Evolutionary conservation across 2,329 filamentous ascomycete genomes (phyloP).

Genomic region (Claviceps spartinae): DNA sequence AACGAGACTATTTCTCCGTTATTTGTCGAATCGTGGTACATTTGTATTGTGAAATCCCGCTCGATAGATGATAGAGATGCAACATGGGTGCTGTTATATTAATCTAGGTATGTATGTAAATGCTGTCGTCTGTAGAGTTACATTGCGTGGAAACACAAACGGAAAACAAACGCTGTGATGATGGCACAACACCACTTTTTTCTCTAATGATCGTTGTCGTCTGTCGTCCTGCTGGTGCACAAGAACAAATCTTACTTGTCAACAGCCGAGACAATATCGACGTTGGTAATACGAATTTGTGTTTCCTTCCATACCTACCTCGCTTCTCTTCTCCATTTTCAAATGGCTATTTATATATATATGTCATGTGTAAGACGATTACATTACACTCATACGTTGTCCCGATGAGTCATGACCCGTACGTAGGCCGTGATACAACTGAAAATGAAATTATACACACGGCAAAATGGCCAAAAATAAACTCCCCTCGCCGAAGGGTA

Average conservation of each 20-base stretch:
- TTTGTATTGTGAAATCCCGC: background rate
- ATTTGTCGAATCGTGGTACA: background rate
- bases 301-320: background rate
- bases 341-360: background rate
- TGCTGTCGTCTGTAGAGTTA: background rate
- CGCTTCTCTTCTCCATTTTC: background rate
- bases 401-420: background rate
- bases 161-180: background rate
- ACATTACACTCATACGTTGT: background rate
- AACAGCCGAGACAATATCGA: conserved; percentile 1
- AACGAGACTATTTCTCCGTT: background rate
- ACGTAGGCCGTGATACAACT: too few species aligned
- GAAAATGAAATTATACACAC: too few species aligned
- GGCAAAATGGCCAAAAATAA: too few species aligned
- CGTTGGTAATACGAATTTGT: background rate
- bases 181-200: background rate
- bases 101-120: background rate
- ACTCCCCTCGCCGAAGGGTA: background rate
- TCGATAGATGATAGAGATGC: background rate
- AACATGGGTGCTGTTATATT: background rate
- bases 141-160: background rate
- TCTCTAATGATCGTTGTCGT: background rate
- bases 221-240: background rate
- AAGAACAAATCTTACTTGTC: background rate
- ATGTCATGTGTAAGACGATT: background rate